phyloP scores from a whole-genome alignment of 1,284 basidiomycete genomes.

The Trametes versicolor region DNA sequence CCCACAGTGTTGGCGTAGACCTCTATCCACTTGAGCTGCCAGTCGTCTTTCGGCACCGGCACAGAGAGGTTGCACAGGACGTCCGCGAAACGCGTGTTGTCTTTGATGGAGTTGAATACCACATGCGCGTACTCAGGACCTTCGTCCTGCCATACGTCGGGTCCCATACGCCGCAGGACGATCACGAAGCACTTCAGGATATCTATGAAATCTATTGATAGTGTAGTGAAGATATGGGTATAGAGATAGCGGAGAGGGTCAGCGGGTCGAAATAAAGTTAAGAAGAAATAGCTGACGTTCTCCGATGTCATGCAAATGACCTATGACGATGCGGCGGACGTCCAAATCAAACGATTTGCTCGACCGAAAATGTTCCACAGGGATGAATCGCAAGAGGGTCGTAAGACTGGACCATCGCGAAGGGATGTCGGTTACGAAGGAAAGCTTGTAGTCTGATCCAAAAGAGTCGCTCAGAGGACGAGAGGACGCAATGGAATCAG shows the following conservation, averaged over 20 bases:
- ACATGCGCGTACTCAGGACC: conserved; percentile 74
- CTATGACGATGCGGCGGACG: conserved; percentile 60
- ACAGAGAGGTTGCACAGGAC: conserved; percentile 52
- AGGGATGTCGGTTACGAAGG: conserved; percentile 43
- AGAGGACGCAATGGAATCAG: conserved; percentile 36
- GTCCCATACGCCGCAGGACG: conserved; percentile 61
- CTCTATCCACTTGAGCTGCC: conserved; percentile 43
- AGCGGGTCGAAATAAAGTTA: conserved; percentile 23
- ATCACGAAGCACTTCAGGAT: conserved; percentile 69
- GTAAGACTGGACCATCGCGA: conserved; percentile 66
- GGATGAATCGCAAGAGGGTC: conserved; percentile 61
- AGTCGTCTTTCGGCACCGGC: conserved; percentile 34
- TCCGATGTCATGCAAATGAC: conserved; percentile 71
- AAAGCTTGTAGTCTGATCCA: conserved; percentile 20
- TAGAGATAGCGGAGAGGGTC: conserved; percentile 9
- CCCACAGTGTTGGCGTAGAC: conserved; percentile 63
- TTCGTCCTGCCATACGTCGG: conserved; percentile 74
- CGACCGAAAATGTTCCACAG: conserved; percentile 53
- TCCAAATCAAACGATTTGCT: conserved; percentile 50
- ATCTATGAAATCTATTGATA: conserved; percentile 66
- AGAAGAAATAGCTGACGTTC: conserved; percentile 60
- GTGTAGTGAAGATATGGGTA: conserved; percentile 14
- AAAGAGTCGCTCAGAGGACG: conserved; percentile 23
- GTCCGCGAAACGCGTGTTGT: conserved; percentile 71
- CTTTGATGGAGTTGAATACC: conserved; percentile 84